Percentiles rank a stretch among this genome's conserved stretches.
Conservation (phyloP, 163 green algal species). For the Scenedesmus sp. region DNA sequence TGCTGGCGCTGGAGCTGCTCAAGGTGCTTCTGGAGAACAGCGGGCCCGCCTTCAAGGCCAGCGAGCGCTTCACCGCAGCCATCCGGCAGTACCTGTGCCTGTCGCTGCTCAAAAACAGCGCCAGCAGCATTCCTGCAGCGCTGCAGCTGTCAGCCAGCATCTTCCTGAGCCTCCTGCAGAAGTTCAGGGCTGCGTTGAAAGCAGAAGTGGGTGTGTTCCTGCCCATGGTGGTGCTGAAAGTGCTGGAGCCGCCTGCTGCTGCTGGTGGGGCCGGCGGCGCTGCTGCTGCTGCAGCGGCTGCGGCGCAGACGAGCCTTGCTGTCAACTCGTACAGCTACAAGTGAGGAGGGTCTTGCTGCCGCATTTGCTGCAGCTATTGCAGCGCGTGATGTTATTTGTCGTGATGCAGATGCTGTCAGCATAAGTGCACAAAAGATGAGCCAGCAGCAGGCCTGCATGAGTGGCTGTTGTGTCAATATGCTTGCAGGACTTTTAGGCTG, state of each 20-base stretch:
- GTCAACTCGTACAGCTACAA: conserved; percentile 57
- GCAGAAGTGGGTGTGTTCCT: conserved; percentile 97
- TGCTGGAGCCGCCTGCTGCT: conserved; percentile 79
- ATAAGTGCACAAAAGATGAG: not conserved
- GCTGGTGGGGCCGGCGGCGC: not conserved
- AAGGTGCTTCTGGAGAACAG: conserved; percentile 97
- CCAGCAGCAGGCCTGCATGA: not conserved
- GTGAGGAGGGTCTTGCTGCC: not conserved
- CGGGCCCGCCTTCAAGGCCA: conserved; percentile 85
- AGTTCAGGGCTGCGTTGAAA: conserved; percentile 89
- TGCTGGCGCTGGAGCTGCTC: conserved; percentile 97
- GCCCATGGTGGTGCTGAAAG: conserved; percentile 96
- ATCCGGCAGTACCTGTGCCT: conserved; percentile 97
- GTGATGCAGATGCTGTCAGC: too few species aligned
- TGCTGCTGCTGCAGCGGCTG: conserved; percentile 31
- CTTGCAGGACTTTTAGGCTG: too few species aligned
- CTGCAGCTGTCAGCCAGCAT: conserved; percentile 89
- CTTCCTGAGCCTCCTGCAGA: conserved; percentile 91
- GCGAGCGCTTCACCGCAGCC: conserved; percentile 86
- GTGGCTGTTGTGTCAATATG: too few species aligned
- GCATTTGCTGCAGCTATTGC: too few species aligned
- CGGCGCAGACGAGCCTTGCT: conserved; percentile 47
- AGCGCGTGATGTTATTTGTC: too few species aligned
- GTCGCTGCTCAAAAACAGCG: conserved; percentile 95
- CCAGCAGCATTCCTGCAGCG: conserved; percentile 68